Percentiles rank a stretch among this genome's conserved stretches.
phyloP scores from a whole-genome alignment of 108 stramenopile species.

The Cyclotella atomus region DNA sequence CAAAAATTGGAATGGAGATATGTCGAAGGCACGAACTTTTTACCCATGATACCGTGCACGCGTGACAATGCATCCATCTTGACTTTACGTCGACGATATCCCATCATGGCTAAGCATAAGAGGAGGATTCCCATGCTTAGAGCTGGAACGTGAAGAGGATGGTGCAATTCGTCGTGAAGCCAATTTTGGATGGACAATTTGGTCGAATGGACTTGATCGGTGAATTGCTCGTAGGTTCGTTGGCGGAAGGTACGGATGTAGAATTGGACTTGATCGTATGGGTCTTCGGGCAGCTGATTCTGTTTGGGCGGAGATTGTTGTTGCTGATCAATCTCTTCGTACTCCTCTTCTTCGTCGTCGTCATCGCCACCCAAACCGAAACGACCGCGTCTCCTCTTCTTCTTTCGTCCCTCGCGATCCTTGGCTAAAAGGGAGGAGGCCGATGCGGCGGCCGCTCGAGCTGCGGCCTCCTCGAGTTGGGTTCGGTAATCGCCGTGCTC shows the following conservation, averaged over 20 bases:
- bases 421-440: slow-evolving; percentile 27
- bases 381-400: background rate
- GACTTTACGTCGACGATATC: background rate
- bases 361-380: slow-evolving; percentile 13
- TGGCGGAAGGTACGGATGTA: slow-evolving; percentile 34
- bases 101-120: background rate
- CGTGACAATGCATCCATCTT: slow-evolving; percentile 3
- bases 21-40: slow-evolving; percentile 12
- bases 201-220: slow-evolving; percentile 1
- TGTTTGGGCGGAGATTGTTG: background rate
- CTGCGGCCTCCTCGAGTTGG: slow-evolving; percentile 49
- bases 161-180: slow-evolving; percentile 44
- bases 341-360: slow-evolving; percentile 9
- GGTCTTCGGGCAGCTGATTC: slow-evolving; percentile 40
- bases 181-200: background rate
- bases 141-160: slow-evolving; percentile 20
- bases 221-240: slow-evolving; percentile 15
- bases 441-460: slow-evolving; percentile 41
- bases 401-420: slow-evolving; percentile 12
- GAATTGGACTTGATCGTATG: slow-evolving; percentile 55
- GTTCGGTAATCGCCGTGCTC: slow-evolving; percentile 49
- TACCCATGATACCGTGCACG: slow-evolving; percentile 31
- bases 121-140: background rate
- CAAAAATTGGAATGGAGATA: slow-evolving; percentile 21
- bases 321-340: slow-evolving; percentile 11